Evolutionary conservation across 495 filamentous ascomycete species (phyloP), one percentile per base, ranked within the genome.

Genomic region (Podospora anserina): DNA sequence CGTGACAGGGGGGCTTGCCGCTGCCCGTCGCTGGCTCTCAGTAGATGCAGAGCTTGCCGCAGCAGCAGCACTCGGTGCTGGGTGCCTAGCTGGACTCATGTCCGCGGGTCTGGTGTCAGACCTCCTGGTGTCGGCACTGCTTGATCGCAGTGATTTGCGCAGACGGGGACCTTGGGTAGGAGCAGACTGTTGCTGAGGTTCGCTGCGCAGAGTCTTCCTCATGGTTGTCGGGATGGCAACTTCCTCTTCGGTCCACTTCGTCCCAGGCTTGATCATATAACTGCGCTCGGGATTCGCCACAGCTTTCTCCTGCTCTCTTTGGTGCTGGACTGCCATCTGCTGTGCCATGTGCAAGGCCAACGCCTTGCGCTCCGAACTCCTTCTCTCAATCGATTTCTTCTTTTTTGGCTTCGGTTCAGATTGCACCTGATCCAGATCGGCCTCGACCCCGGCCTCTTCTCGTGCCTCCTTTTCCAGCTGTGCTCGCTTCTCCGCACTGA

Each of bases 401-500:
- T 78, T 80, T 68, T 78, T 81, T 34, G 74, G 72, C 64, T 74
- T 76, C 3, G 69, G 60, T 59, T 76, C 72, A 34, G 70, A 70
- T 61, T 69, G 71, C 26, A 68, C 62, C 15, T 82, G 78, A 66
- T 85, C 81, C 23, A 74, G 64, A 61, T 85, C 81, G 2, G 74
- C 79, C 6, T 83, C 78, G 4, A 81, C 78, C 1, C 81, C 82
- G 11, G 80, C 84, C 49, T 82, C 82, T 66, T 83, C 80, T 11
- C 75, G 54, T 30, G 87, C 85, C 69, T 88, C 85, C 16, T 75
- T 78, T 69, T 89, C 87, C 18, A 90, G 76, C 70, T 87, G 82
- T 16, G 81, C 77, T 67, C 85, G 84, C 73, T 83, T 83, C 55
- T 88, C 82, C 19, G 82, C 80, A 44, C 82, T 86, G n/a, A 91